These are phyloP conservation scores for Psidium friedrichsthalianum DNA, from an alignment of 345 rosid species.

Conservation along the genomic window DNA sequence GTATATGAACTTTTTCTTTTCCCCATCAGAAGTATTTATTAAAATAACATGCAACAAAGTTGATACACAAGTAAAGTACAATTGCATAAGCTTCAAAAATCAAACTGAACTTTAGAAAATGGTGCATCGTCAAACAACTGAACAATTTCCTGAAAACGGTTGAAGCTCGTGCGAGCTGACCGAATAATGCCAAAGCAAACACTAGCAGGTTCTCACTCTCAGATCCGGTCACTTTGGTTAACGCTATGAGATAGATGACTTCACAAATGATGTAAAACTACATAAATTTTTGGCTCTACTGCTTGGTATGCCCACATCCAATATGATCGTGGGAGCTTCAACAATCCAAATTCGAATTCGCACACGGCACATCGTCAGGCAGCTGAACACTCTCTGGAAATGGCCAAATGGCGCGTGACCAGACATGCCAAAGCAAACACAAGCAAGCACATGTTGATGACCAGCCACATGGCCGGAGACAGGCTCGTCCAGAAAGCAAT, in stretches of 20 bases:
- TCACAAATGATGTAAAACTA: neutral
- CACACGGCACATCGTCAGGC: fast-evolving
- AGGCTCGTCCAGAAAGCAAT: neutral
- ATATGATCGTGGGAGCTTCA: neutral
- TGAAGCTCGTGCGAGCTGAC: fast-evolving
- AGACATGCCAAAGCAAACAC: neutral
- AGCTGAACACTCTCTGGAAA: neutral
- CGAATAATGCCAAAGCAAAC: neutral
- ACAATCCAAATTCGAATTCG: neutral
- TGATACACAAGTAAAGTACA: neutral
- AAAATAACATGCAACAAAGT: neutral
- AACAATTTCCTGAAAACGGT: neutral
- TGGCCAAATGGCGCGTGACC: fast-evolving
- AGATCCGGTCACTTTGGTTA: neutral
- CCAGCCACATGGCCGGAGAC: neutral
- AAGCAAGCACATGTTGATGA: neutral
- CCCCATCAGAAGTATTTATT: fast-evolving
- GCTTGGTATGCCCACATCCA: fast-evolving
- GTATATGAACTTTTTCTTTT: neutral
- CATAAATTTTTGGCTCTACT: fast-evolving
- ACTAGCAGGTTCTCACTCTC: neutral
- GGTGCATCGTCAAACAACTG: fast-evolving
- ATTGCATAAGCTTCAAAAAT: neutral
- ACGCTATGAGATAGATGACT: neutral
- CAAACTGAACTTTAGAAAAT: fast-evolving